Conservation (phyloP, 805 yeast species). For the Torulaspora indica region DNA sequence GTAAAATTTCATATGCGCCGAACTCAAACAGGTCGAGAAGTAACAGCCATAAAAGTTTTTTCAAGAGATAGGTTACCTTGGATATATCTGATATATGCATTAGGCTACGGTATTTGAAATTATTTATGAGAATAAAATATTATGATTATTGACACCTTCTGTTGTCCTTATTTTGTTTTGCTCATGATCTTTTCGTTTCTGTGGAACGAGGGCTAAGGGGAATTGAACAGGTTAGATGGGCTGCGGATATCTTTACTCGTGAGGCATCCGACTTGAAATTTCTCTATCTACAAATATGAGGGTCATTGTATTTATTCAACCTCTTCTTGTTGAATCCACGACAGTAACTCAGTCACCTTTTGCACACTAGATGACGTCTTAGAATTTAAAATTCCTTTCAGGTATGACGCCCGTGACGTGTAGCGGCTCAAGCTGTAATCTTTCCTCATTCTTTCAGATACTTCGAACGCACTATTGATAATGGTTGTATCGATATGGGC, state of each 20-base stretch:
- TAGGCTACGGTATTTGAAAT: too few relatives aligned
- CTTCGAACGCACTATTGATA: conserved; percentile 42
- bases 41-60: conserved; percentile 37
- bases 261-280: too few relatives aligned
- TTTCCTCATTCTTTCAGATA: conserved; percentile 23
- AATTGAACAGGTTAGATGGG: too few relatives aligned
- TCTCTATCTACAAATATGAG: too few relatives aligned
- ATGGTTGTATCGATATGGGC: conserved; percentile 55
- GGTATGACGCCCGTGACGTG: conserved; percentile 9
- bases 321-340: neutral
- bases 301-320: too few relatives aligned
- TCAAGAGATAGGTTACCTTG: conserved; percentile 21
- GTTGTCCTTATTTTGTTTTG: too few relatives aligned
- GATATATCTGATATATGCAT: too few relatives aligned
- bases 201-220: too few relatives aligned
- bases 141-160: too few relatives aligned
- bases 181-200: too few relatives aligned
- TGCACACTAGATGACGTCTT: neutral
- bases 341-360: conserved; percentile 6
- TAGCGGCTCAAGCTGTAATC: conserved; percentile 10
- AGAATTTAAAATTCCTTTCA: conserved; percentile 11
- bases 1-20: conserved; percentile 40
- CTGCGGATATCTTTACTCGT: too few relatives aligned
- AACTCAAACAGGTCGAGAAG: conserved; percentile 39
- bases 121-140: too few relatives aligned